These are phyloP conservation scores for Penicillium paxilli DNA, from an alignment of 495 filamentous ascomycete species.

Conservation along the genomic window DNA sequence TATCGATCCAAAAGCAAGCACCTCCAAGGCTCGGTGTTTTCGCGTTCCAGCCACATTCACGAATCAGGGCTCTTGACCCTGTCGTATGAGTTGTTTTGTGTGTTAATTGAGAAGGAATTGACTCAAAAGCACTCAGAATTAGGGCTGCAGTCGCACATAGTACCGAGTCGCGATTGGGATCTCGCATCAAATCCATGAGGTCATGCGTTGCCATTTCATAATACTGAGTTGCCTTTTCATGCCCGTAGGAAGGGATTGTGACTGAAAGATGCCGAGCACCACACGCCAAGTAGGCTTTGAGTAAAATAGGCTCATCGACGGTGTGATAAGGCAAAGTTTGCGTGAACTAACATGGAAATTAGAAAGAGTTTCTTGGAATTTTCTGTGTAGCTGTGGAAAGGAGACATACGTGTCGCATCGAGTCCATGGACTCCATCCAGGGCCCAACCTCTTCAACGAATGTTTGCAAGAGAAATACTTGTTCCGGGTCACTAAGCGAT, in stretches of 20 bases:
- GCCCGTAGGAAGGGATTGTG: conserved; percentile 66
- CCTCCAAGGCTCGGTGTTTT: conserved; percentile 75
- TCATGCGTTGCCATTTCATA: conserved; percentile 79
- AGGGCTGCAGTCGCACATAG: conserved; percentile 89
- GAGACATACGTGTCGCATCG: conserved; percentile 70
- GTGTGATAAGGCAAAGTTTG: conserved; percentile 78
- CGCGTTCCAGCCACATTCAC: conserved; percentile 89
- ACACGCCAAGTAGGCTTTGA: conserved; percentile 88
- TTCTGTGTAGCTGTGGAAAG: neutral
- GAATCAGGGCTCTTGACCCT: conserved; percentile 82
- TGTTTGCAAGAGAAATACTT: conserved; percentile 82
- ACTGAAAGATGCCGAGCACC: conserved; percentile 78
- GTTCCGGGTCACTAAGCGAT: conserved; percentile 69
- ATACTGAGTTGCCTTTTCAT: conserved; percentile 77
- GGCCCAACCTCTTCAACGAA: conserved; percentile 89
- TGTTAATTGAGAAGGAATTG: conserved; percentile 76
- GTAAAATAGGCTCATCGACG: conserved; percentile 82
- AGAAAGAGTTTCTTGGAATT: neutral
- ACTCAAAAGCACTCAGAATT: conserved; percentile 87
- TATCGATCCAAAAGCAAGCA: conserved; percentile 94
- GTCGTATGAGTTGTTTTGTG: conserved; percentile 86
- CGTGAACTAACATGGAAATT: conserved; percentile 60
- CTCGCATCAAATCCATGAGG: conserved; percentile 70
- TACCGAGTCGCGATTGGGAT: conserved; percentile 78
- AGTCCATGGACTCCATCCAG: conserved; percentile 94